Evolutionary conservation across 2,329 filamentous ascomycete species (phyloP).

Genomic region (Aspergillus thermomutatus): DNA sequence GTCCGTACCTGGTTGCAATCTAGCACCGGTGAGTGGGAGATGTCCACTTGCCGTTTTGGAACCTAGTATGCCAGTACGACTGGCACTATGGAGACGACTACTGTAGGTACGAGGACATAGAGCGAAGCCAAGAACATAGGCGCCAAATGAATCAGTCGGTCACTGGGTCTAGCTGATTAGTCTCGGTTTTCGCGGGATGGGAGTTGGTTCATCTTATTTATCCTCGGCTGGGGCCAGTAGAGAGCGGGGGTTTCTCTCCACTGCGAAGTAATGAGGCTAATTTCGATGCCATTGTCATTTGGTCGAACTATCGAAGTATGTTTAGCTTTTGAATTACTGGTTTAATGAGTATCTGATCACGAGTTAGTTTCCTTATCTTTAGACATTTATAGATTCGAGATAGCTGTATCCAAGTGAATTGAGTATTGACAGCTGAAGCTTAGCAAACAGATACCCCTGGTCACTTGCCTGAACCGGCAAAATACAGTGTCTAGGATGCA

Average conservation of each 20-base stretch:
- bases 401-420: not conserved
- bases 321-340: not conserved
- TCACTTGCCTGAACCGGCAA: not conserved
- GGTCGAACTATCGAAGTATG: too few relatives aligned
- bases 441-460: constrained; percentile 1
- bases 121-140: constrained; percentile 14
- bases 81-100: constrained; percentile 19
- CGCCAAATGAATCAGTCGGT: not conserved
- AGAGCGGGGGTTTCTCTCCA: not conserved
- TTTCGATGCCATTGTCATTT: constrained; percentile 1
- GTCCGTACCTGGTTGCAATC: constrained; percentile 3
- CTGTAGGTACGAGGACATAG: constrained; percentile 32
- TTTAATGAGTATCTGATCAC: not conserved
- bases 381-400: not conserved
- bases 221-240: constrained; percentile 1
- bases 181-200: not conserved
- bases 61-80: constrained; percentile 1
- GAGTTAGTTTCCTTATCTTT: not conserved
- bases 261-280: constrained; percentile 10
- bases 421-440: not conserved
- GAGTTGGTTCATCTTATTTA: not conserved
- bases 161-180: not conserved
- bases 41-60: constrained; percentile 21
- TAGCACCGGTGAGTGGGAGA: constrained; percentile 5
- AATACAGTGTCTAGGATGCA: not conserved